Conservation (phyloP, 805 yeast genomes). For the Hanseniaspora pseudoguilliermondii region DNA sequence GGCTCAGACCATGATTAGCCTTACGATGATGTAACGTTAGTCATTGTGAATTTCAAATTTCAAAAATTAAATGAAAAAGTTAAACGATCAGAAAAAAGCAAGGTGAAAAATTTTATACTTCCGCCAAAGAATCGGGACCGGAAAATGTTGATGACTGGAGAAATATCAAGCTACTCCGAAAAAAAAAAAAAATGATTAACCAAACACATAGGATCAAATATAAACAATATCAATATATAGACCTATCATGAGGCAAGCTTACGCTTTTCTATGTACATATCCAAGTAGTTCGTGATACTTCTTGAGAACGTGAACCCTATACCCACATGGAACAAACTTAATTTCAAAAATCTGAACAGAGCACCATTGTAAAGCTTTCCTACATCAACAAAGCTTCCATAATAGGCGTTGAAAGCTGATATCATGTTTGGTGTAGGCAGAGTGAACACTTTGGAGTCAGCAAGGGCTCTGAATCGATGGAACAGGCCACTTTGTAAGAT, state of each 20-base stretch:
- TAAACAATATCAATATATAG: background rate
- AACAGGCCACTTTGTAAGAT: constrained; percentile 64
- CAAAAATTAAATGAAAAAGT: no score
- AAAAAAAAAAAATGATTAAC: no score
- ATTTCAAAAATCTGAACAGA: constrained; percentile 48
- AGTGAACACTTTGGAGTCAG: background rate
- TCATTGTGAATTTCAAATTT: no score
- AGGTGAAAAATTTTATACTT: no score
- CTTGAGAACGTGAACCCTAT: constrained; percentile 49
- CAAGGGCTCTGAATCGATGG: constrained; percentile 31
- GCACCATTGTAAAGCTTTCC: constrained; percentile 36
- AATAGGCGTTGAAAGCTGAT: constrained; percentile 40
- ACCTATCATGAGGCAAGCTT: background rate
- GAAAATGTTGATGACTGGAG: no score
- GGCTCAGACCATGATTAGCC: no score
- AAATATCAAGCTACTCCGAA: no score
- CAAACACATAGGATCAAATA: background rate
- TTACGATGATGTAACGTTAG: no score
- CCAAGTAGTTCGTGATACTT: constrained; percentile 24
- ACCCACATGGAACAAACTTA: constrained; percentile 54
- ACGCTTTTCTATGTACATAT: constrained; percentile 25
- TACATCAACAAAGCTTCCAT: constrained; percentile 28
- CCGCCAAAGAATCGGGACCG: no score
- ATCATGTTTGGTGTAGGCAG: constrained; percentile 40
- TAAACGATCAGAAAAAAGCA: no score